phyloP scores from a whole-genome alignment of 2,329 filamentous ascomycete genomes.

The Gaeumannomyces sp. region DNA sequence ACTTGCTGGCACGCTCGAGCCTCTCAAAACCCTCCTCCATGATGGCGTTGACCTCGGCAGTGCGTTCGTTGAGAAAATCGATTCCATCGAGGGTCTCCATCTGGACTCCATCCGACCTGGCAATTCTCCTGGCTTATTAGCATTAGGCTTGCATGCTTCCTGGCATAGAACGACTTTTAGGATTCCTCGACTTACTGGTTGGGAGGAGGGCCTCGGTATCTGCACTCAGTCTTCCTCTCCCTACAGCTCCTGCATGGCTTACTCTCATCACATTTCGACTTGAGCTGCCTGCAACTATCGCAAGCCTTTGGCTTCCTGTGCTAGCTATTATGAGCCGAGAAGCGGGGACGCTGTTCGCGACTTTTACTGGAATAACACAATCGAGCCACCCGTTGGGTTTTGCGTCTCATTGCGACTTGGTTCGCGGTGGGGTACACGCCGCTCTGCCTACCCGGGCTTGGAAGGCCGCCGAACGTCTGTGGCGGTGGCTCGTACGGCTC shows the following conservation, averaged over 20 bases:
- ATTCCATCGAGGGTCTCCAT: slow-evolving; percentile 54
- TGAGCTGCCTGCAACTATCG: slow-evolving; percentile 78
- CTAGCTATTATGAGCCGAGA: too few relatives aligned
- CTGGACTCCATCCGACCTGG: slow-evolving; percentile 53
- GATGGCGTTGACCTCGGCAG: not conserved
- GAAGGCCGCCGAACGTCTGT: slow-evolving; percentile 28
- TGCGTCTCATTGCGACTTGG: slow-evolving; percentile 38
- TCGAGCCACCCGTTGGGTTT: slow-evolving; percentile 59
- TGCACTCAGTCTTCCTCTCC: slow-evolving; percentile 76
- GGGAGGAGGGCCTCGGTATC: slow-evolving; percentile 84
- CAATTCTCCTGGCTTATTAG: slow-evolving; percentile 18
- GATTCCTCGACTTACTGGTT: slow-evolving; percentile 62
- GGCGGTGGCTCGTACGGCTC: slow-evolving; percentile 22
- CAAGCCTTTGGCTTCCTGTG: slow-evolving; percentile 59
- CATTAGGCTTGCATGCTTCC: not conserved
- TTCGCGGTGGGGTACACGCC: too few relatives aligned
- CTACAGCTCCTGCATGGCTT: slow-evolving; percentile 80
- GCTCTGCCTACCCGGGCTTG: too few relatives aligned
- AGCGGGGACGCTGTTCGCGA: too few relatives aligned
- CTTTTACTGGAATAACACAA: slow-evolving; percentile 25
- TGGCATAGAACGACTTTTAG: slow-evolving; percentile 15
- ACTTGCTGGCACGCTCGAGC: slow-evolving; percentile 3
- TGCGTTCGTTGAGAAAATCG: slow-evolving; percentile 21
- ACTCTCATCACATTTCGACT: slow-evolving; percentile 86
- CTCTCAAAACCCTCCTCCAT: not conserved